phyloP scores from a whole-genome alignment of 2,329 filamentous ascomycete genomes.

The Teratosphaeria viscida region DNA sequence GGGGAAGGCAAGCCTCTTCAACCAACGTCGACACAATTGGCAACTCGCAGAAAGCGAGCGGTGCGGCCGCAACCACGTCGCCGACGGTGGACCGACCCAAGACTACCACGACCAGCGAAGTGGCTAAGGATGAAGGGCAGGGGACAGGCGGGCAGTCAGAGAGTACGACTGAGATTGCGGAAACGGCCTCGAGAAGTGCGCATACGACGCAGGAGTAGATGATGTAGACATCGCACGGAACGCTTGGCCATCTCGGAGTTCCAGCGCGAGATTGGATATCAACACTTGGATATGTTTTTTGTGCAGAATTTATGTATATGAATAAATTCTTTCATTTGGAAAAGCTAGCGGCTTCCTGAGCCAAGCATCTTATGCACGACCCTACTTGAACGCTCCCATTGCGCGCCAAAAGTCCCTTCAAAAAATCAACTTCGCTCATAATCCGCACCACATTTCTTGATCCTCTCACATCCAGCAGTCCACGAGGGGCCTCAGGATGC shows the following conservation, averaged over 20 bases:
- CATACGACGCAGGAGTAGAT: neutral
- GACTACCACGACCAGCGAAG: conserved; percentile 3
- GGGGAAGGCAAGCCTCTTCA: conserved; percentile 6
- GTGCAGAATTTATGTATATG: neutral
- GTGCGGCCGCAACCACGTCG: neutral
- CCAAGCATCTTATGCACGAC: neutral
- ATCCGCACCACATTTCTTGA: neutral
- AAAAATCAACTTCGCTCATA: too few species aligned
- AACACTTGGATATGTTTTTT: neutral
- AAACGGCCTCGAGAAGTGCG: neutral
- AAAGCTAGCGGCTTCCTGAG: neutral
- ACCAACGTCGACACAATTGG: neutral
- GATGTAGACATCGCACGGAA: neutral
- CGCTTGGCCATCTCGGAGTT: neutral
- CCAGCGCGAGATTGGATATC: neutral
- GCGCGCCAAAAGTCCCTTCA: neutral
- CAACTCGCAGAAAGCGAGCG: neutral
- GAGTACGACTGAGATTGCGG: neutral
- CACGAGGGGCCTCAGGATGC: conserved; percentile 10
- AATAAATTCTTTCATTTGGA: neutral
- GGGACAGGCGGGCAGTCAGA: neutral
- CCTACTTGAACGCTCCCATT: neutral
- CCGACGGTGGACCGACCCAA: neutral
- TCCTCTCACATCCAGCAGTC: conserved; percentile 16
- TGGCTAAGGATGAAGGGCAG: conserved; percentile 1